phyloP scores from a whole-genome alignment of 805 yeast species.

The Barnettozyma californica region DNA sequence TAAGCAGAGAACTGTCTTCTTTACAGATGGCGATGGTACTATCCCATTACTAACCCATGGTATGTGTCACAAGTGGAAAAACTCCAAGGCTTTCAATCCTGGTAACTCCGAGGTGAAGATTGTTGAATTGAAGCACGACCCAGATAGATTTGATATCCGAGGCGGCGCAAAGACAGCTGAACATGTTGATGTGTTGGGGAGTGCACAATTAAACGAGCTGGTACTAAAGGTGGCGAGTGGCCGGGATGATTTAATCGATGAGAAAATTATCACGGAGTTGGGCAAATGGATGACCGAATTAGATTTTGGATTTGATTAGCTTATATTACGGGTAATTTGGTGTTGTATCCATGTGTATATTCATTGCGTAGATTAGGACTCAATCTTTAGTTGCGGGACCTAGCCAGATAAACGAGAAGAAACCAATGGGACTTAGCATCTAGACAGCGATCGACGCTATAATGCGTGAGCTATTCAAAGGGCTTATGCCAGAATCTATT shows the following conservation, averaged over 20 bases:
- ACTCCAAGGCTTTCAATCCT: conserved; percentile 71
- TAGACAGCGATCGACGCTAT: too few species aligned
- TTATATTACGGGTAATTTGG: background rate
- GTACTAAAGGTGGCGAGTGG: conserved; percentile 82
- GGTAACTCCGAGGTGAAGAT: conserved; percentile 65
- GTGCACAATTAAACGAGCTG: conserved; percentile 86
- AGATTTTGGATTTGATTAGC: conserved; percentile 17
- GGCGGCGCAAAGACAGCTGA: conserved; percentile 98
- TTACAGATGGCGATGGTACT: conserved; percentile 96
- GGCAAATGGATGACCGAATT: conserved; percentile 47
- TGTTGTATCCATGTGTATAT: too few species aligned
- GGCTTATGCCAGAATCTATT: too few species aligned
- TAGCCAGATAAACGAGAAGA: too few species aligned
- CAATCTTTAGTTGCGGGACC: too few species aligned
- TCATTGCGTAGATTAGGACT: too few species aligned
- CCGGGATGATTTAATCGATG: conserved; percentile 58
- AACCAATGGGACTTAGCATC: too few species aligned
- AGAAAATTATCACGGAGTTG: conserved; percentile 53
- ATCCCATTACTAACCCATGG: conserved; percentile 81
- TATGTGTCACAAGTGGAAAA: conserved; percentile 89
- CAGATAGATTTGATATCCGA: conserved; percentile 87
- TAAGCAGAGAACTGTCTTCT: conserved; percentile 57
- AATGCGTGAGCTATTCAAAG: too few species aligned
- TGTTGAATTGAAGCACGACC: conserved; percentile 91
- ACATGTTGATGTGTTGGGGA: conserved; percentile 93